Evolutionary conservation across 352 stramenopile species (phyloP).

Genomic region (Poterioochromonas sp.): DNA sequence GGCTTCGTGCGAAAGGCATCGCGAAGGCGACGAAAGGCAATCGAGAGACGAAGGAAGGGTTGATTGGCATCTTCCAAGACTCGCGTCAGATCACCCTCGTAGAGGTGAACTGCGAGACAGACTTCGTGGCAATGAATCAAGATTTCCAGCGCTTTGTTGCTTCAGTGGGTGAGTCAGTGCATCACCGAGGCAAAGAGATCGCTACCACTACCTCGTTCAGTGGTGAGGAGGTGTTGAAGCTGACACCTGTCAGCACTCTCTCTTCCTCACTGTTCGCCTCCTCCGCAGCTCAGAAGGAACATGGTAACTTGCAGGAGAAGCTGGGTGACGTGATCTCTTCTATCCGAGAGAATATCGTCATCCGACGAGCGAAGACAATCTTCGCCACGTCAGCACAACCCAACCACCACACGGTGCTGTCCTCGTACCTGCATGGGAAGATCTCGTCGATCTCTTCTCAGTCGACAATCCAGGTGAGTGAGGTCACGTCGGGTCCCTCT

Average conservation of each 20-base stretch:
- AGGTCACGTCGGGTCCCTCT: no score
- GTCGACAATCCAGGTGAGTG: neutral
- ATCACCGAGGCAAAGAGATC: no score
- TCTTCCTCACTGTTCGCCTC: neutral
- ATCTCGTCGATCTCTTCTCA: conserved; percentile 36
- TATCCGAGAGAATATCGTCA: conserved; percentile 15
- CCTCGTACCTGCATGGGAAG: conserved; percentile 43
- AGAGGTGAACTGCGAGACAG: conserved; percentile 52
- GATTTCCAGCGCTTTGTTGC: conserved; percentile 41
- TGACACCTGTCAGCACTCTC: conserved; percentile 30
- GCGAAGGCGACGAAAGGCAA: conserved; percentile 53
- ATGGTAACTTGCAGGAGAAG: conserved; percentile 42
- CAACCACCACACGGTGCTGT: neutral
- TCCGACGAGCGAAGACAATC: neutral
- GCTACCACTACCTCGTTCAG: conserved; percentile 30
- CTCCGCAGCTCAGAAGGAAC: conserved; percentile 42
- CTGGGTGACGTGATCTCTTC: conserved; percentile 47
- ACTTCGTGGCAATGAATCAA: conserved; percentile 47
- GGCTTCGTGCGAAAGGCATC: conserved; percentile 59
- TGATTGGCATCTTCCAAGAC: conserved; percentile 40
- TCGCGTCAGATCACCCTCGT: conserved; percentile 45
- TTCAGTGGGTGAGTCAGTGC: conserved; percentile 38
- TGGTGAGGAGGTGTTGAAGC: conserved; percentile 35
- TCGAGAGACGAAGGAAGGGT: conserved; percentile 49
- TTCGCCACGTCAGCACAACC: neutral